These are phyloP conservation scores for Mycogone perniciosa DNA, from an alignment of 2,329 filamentous ascomycete species.

Conservation along the genomic window DNA sequence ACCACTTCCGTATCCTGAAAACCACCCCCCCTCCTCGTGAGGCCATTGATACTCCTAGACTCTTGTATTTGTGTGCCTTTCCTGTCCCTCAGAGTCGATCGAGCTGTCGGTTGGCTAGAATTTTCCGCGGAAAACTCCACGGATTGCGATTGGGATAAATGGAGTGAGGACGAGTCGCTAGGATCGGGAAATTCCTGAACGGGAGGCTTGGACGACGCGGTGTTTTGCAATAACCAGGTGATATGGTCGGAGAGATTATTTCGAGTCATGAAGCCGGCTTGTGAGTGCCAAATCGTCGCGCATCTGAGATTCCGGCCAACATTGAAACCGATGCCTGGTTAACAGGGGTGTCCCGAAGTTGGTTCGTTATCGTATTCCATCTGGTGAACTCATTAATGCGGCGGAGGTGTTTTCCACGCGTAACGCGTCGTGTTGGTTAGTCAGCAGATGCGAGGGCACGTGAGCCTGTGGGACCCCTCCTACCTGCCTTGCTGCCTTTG, in stretches of 20 bases:
- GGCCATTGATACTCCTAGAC: slow-evolving; percentile 18
- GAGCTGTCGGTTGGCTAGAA: background rate
- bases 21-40: slow-evolving; percentile 16
- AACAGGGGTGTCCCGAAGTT: background rate
- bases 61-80: background rate
- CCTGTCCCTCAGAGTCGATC: slow-evolving; percentile 1
- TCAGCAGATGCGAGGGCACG: slow-evolving; percentile 23
- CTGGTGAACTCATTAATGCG: slow-evolving; percentile 6
- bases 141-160: slow-evolving; percentile 22
- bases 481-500: no score
- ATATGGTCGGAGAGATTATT: slow-evolving; percentile 54
- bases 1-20: slow-evolving; percentile 22
- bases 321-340: slow-evolving; percentile 14
- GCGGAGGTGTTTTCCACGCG: slow-evolving; percentile 15
- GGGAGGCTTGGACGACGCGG: slow-evolving; percentile 34
- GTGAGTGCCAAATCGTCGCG: slow-evolving; percentile 18
- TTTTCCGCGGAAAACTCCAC: slow-evolving; percentile 7
- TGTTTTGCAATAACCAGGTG: slow-evolving; percentile 50
- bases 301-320: slow-evolving; percentile 17
- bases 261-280: slow-evolving; percentile 51
- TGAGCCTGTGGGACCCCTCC: slow-evolving; percentile 8
- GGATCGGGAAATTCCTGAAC: slow-evolving; percentile 31
- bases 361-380: background rate
- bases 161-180: slow-evolving; percentile 21
- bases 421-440: slow-evolving; percentile 26